phyloP scores from a whole-genome alignment of 768 basidiomycete genomes.

The Podaxis rugospora region DNA sequence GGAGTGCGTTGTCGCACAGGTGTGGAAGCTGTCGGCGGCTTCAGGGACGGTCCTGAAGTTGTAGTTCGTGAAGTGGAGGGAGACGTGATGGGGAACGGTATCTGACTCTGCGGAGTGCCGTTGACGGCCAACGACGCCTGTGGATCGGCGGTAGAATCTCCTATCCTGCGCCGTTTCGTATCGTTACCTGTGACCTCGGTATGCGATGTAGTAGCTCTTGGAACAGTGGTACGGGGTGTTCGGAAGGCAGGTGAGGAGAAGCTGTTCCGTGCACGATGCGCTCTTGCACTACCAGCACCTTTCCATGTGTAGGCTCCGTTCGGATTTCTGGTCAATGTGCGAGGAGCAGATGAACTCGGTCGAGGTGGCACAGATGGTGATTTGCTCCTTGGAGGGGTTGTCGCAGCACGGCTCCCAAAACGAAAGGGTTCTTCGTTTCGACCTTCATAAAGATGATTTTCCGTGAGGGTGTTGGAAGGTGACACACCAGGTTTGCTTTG shows the following conservation, averaged over 20 bases:
- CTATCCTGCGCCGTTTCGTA: slow-evolving; percentile 60
- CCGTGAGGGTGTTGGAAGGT: slow-evolving; percentile 55
- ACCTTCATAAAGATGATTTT: slow-evolving; percentile 22
- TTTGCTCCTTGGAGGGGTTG: slow-evolving; percentile 35
- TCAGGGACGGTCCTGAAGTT: slow-evolving; percentile 15
- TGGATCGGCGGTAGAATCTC: slow-evolving; percentile 29
- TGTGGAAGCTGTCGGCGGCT: slow-evolving; percentile 20
- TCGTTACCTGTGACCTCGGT: slow-evolving; percentile 28
- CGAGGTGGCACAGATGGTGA: slow-evolving; percentile 23
- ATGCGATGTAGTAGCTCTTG: slow-evolving; percentile 26
- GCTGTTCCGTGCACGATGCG: slow-evolving; percentile 48
- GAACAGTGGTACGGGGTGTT: slow-evolving; percentile 38
- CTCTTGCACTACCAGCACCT: slow-evolving; percentile 70
- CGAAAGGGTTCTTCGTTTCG: slow-evolving; percentile 55
- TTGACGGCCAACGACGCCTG: slow-evolving; percentile 17
- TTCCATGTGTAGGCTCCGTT: slow-evolving; percentile 73
- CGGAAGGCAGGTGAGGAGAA: slow-evolving; percentile 74
- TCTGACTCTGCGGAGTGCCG: slow-evolving; percentile 8
- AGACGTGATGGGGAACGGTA: slow-evolving; percentile 33
- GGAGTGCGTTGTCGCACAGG: slow-evolving; percentile 37
- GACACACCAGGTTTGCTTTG: slow-evolving; percentile 44
- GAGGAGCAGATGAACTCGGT: slow-evolving; percentile 31
- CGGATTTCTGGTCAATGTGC: slow-evolving; percentile 61
- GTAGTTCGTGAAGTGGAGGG: slow-evolving; percentile 24
- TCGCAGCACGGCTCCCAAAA: slow-evolving; percentile 46